Evolutionary conservation across 352 stramenopile species (phyloP).

Genomic region (Elongisporangium prolatum): DNA sequence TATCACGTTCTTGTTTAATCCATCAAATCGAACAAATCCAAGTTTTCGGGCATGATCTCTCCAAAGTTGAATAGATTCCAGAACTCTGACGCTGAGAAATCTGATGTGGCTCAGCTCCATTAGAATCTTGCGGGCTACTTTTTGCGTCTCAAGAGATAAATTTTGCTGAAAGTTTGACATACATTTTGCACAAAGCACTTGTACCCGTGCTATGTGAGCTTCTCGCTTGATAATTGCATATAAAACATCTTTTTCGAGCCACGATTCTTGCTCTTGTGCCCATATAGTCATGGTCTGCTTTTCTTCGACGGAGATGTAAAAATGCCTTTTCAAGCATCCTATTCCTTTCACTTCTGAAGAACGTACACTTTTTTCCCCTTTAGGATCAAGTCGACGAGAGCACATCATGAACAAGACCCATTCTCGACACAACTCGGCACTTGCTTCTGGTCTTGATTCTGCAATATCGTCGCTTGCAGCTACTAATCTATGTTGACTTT

Average conservation of each 20-base stretch:
- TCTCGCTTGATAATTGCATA: constrained; percentile 56
- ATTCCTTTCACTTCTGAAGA: constrained; percentile 11
- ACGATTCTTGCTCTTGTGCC: constrained; percentile 57
- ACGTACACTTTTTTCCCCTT: not conserved
- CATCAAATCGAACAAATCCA: constrained; percentile 43
- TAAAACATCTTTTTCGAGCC: constrained; percentile 59
- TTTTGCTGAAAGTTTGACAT: constrained; percentile 69
- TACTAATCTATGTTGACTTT: constrained; percentile 21
- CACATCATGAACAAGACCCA: constrained; percentile 71
- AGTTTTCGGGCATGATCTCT: constrained; percentile 39
- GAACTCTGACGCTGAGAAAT: constrained; percentile 63
- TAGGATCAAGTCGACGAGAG: constrained; percentile 4
- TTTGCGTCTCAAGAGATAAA: constrained; percentile 37
- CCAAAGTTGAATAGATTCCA: constrained; percentile 67
- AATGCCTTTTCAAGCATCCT: constrained; percentile 64
- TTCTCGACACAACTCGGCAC: constrained; percentile 49
- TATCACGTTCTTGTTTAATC: not conserved
- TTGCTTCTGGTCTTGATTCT: constrained; percentile 35
- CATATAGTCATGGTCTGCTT: constrained; percentile 52
- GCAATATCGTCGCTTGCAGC: constrained; percentile 16
- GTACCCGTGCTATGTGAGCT: constrained; percentile 34
- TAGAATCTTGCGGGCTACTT: constrained; percentile 29
- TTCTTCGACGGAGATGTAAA: constrained; percentile 68
- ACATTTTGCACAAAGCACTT: constrained; percentile 36
- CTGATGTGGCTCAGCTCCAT: constrained; percentile 44